phyloP scores from a whole-genome alignment of 352 stramenopile genomes.

The Globisporangium nagaii region DNA sequence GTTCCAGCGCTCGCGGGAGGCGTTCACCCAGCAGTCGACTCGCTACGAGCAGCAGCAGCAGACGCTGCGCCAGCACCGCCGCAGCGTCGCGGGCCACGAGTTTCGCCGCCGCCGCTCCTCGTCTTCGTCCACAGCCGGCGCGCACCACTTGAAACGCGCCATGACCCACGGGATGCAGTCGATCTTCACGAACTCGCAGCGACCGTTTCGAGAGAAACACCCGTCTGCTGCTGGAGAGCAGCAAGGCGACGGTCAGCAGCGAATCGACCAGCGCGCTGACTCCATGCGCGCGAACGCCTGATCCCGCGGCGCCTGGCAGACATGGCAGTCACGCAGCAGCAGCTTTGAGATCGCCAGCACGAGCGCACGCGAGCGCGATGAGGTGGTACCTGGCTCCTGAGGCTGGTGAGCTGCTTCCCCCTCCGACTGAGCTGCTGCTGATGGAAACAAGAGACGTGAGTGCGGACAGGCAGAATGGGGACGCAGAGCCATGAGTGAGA shows the following conservation, averaged over 20 bases:
- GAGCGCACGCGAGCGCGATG: too few species aligned
- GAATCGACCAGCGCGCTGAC: not conserved
- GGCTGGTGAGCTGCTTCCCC: too few species aligned
- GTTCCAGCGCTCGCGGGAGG: not conserved
- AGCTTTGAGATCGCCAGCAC: too few species aligned
- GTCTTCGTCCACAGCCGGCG: not conserved
- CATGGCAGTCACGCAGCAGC: too few species aligned
- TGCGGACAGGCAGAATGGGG: too few species aligned
- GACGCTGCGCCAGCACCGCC: not conserved
- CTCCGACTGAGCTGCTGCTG: too few species aligned
- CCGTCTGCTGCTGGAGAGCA: not conserved
- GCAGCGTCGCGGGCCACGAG: not conserved
- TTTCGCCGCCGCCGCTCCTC: not conserved
- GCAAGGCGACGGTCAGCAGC: not conserved
- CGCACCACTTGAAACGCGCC: not conserved
- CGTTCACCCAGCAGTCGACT: too few species aligned
- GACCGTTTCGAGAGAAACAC: not conserved
- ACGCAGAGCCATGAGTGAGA: not conserved
- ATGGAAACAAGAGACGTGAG: too few species aligned
- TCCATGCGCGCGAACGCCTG: not conserved
- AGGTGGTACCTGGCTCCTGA: too few species aligned
- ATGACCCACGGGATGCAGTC: not conserved
- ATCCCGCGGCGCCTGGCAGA: too few species aligned
- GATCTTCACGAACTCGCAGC: conserved; percentile 1
- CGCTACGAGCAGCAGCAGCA: too few species aligned